Base-by-base conservation (phyloP, 345 rosid genomes). In the Theobroma cacao region DNA sequence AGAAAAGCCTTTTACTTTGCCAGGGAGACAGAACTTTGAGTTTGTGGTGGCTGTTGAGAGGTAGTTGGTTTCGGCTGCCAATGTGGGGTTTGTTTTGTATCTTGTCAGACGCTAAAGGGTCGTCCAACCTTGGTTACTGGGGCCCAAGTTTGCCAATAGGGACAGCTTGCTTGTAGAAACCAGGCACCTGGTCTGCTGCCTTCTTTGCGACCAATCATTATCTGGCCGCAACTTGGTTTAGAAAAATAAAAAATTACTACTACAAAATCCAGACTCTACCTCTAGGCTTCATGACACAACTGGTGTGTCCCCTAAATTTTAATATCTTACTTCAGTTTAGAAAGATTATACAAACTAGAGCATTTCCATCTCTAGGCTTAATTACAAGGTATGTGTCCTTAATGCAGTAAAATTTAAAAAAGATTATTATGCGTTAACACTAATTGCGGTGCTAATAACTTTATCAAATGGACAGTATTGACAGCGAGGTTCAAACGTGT, bases 41-140 rank as follows among this genome's bases (percentile, higher is more conserved):
- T 41, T 61, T 73, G 61, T 5, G 43, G 73, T 78, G 26, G 81
- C 38, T 38, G 78, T 36, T 52, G 73, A 40, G 11, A 24, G 67
- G 47, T 50, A 10, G 53, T 18, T 65, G 31, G 53, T 34, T 50
- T 43, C 7, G 2, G 1, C 24, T 70, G 31, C 34, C 15, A 11
- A 1, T 20, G 28, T 2, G n/a, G 50, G 66, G 56, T 63, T 58
- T 60, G 73, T 47, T 50, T 24, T 12, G 20, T 56, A 43, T 0
- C 48, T 10, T 45, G 59, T 64, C 67, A 3, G 18, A 48, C 45
- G 77, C 30, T 40, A 28, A 20, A 40, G 8, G 5, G 18, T 24
- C 33, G 52, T 67, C 48, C 17, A 13, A 26, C 13, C 15, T 9
- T 36, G 20, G 43, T 30, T 8, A 7, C n/a, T 40, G 50, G 30